A percentile compares a stretch with the other conserved stretches of the same genome.
These are phyloP conservation scores for Senna tora DNA, from an alignment of 306 rosid species.

Conservation along the genomic window DNA sequence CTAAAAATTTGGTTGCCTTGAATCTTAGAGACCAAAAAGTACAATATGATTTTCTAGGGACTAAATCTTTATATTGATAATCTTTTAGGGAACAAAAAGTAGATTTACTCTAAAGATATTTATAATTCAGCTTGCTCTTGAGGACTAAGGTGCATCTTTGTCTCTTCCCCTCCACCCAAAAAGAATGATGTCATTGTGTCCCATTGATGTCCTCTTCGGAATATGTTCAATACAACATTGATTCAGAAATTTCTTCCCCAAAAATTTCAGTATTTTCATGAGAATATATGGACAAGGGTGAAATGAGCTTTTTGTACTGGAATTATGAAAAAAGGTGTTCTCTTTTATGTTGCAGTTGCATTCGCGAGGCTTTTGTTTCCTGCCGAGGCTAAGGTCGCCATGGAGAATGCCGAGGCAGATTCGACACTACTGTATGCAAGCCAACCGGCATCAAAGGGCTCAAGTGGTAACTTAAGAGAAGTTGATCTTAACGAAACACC, in stretches of 20 bases:
- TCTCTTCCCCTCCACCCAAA: neutral
- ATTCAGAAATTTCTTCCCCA: neutral
- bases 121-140: neutral
- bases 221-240: neutral
- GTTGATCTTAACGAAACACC: constrained; percentile 91
- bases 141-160: neutral
- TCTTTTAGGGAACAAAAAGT: no score
- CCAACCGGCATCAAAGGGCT: constrained; percentile 39
- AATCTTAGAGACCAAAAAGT: no score
- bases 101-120: no score
- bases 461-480: constrained; percentile 56
- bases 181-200: neutral
- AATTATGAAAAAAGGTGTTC: constrained; percentile 22
- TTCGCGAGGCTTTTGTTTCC: constrained; percentile 78
- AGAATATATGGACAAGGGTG: neutral
- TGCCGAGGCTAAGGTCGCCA: constrained; percentile 84
- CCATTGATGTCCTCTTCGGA: neutral
- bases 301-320: neutral
- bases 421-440: constrained; percentile 40
- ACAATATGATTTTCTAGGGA: no score
- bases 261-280: neutral
- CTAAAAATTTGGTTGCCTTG: no score
- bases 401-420: constrained; percentile 73
- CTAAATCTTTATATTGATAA: no score
- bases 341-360: constrained; percentile 61